A percentile compares a stretch with the other conserved stretches of the same genome.
Conservation (phyloP, 2,329 filamentous ascomycete species). For the Curvularia sp. region DNA sequence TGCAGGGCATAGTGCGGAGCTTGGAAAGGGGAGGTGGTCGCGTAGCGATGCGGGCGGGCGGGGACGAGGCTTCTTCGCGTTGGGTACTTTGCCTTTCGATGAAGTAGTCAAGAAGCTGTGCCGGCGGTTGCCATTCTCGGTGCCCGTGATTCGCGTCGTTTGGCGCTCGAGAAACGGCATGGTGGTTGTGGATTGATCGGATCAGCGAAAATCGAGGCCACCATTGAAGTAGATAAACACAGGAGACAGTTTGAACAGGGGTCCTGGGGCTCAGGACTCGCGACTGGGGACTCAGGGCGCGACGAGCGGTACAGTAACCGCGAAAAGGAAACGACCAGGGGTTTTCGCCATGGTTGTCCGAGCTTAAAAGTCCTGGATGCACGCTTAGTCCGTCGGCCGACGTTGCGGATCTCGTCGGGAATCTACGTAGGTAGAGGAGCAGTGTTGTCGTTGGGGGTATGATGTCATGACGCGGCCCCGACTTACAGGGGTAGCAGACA, state of each 20-base stretch:
- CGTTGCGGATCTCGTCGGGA: constrained; percentile 13
- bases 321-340: constrained; percentile 3
- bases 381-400: constrained; percentile 4
- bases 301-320: neutral
- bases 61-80: constrained; percentile 58
- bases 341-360: constrained; percentile 24
- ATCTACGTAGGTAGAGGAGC: constrained; percentile 10
- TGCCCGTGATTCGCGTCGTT: constrained; percentile 40
- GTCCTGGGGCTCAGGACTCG: constrained; percentile 6
- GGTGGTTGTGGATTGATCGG: constrained; percentile 1
- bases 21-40: constrained; percentile 56
- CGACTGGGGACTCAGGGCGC: neutral
- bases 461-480: constrained; percentile 16
- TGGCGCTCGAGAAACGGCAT: constrained; percentile 42
- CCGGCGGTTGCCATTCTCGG: constrained; percentile 27
- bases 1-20: constrained; percentile 57
- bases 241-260: neutral
- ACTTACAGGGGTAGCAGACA: neutral
- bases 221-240: constrained; percentile 10
- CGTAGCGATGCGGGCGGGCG: constrained; percentile 58
- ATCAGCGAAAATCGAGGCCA: constrained; percentile 2
- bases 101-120: constrained; percentile 25
- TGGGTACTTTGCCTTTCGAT: constrained; percentile 46
- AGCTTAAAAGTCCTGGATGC: neutral
- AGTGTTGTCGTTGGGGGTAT: constrained; percentile 11